These are phyloP conservation scores for Xylaria cubensis DNA, from an alignment of 495 filamentous ascomycete genomes.

Conservation along the genomic window DNA sequence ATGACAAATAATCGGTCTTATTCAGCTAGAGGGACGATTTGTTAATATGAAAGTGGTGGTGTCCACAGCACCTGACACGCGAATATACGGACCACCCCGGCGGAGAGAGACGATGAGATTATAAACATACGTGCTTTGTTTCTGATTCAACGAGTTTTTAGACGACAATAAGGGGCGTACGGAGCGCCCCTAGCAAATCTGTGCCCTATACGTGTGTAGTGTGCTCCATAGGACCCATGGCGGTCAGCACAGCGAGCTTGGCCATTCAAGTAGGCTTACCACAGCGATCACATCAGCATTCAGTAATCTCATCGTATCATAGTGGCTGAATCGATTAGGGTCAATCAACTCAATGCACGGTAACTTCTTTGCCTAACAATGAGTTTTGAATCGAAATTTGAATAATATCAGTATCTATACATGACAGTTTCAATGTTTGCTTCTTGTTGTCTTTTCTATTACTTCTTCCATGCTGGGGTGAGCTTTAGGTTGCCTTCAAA, in stretches of 20 bases:
- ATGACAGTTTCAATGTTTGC: neutral
- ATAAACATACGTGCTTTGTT: neutral
- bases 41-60: neutral
- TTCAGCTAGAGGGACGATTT: conserved; percentile 3
- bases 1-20: conserved; percentile 9
- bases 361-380: neutral
- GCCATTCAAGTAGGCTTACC: conserved; percentile 9
- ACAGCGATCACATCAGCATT: neutral
- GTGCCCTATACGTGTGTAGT: neutral
- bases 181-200: neutral
- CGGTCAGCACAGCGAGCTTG: conserved; percentile 1
- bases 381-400: neutral
- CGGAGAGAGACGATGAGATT: neutral
- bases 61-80: neutral
- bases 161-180: neutral
- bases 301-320: neutral
- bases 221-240: neutral
- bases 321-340: neutral
- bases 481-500: neutral
- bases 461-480: neutral
- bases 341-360: neutral
- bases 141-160: neutral
- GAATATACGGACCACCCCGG: neutral
- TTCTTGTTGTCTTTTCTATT: neutral
- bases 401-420: neutral